These are phyloP conservation scores for Trametopsis cervina DNA, from an alignment of 768 basidiomycete species.

Conservation along the genomic window DNA sequence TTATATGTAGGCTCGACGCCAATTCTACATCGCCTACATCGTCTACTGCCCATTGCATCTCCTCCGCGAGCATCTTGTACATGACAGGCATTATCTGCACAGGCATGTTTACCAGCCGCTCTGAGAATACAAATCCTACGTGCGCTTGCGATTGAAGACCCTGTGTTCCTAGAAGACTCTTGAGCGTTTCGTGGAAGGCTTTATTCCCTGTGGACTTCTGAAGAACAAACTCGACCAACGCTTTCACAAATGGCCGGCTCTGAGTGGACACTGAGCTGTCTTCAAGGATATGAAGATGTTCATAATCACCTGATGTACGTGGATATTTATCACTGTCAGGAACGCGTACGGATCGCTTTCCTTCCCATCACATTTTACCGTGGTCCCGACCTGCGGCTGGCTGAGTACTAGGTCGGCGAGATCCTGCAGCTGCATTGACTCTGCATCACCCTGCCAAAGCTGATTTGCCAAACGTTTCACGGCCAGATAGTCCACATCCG, in stretches of 20 bases:
- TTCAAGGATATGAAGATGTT: neutral
- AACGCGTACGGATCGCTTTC: slow-evolving; percentile 90
- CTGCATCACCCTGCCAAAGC: slow-evolving; percentile 70
- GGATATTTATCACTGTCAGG: slow-evolving; percentile 77
- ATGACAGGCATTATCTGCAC: slow-evolving; percentile 88
- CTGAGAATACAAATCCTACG: slow-evolving; percentile 80
- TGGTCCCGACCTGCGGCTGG: slow-evolving; percentile 76
- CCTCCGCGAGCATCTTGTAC: slow-evolving; percentile 83
- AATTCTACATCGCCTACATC: slow-evolving; percentile 40
- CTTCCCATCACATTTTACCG: slow-evolving; percentile 85
- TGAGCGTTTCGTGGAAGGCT: slow-evolving; percentile 46
- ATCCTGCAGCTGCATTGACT: slow-evolving; percentile 59
- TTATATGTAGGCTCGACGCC: neutral
- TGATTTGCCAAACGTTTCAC: slow-evolving; percentile 67
- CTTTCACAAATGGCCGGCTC: slow-evolving; percentile 66
- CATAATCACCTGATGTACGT: slow-evolving; percentile 46
- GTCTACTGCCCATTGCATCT: slow-evolving; percentile 65
- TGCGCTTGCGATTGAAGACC: slow-evolving; percentile 35
- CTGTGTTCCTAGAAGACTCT: slow-evolving; percentile 37
- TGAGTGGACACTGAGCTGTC: neutral
- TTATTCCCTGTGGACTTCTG: slow-evolving; percentile 45
- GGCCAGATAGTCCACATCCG: slow-evolving; percentile 78
- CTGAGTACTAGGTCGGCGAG: slow-evolving; percentile 75
- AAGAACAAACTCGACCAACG: slow-evolving; percentile 65
- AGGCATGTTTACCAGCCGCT: slow-evolving; percentile 93